These are phyloP conservation scores for Xylaria multiplex DNA, from an alignment of 2,329 filamentous ascomycete genomes.

Conservation along the genomic window DNA sequence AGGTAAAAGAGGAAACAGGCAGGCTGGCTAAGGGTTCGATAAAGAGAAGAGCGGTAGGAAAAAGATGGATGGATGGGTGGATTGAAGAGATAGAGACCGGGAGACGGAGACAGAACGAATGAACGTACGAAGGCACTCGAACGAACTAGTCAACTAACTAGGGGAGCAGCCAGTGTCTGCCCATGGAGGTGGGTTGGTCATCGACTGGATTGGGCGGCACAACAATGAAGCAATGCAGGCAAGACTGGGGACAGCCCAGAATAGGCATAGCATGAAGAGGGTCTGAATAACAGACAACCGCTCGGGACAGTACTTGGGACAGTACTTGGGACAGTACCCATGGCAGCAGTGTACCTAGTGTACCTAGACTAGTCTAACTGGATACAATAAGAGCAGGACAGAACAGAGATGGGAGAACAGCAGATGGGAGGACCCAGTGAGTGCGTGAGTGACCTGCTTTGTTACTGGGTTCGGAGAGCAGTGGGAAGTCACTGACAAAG, in stretches of 20 bases:
- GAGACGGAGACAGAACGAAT: conserved; percentile 27
- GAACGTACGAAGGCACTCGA: conserved; percentile 36
- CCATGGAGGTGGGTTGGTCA: conserved; percentile 43
- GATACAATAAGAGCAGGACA: no score
- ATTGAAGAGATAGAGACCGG: conserved; percentile 30
- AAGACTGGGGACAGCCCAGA: conserved; percentile 37
- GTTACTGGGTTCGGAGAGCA: conserved; percentile 14
- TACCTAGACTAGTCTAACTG: no score
- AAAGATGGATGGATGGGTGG: conserved; percentile 44
- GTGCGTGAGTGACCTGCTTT: conserved; percentile 30
- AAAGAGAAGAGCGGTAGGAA: conserved; percentile 46
- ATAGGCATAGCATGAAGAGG: conserved; percentile 42
- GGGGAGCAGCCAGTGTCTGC: conserved; percentile 27
- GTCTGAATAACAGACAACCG: conserved; percentile 28
- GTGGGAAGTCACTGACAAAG: conserved; percentile 31
- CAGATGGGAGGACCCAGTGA: background rate
- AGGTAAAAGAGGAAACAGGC: conserved; percentile 40
- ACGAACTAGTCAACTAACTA: conserved; percentile 27
- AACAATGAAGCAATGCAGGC: conserved; percentile 48
- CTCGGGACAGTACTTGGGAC: conserved; percentile 7
- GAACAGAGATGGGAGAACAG: background rate
- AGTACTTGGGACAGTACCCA: background rate
- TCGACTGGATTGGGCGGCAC: conserved; percentile 46
- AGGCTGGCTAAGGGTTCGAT: conserved; percentile 43
- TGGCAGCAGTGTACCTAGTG: background rate